Percentiles rank a stretch among this genome's conserved stretches.
Conservation (phyloP, 306 rosid species). For the Oemleria cerasiformis region DNA sequence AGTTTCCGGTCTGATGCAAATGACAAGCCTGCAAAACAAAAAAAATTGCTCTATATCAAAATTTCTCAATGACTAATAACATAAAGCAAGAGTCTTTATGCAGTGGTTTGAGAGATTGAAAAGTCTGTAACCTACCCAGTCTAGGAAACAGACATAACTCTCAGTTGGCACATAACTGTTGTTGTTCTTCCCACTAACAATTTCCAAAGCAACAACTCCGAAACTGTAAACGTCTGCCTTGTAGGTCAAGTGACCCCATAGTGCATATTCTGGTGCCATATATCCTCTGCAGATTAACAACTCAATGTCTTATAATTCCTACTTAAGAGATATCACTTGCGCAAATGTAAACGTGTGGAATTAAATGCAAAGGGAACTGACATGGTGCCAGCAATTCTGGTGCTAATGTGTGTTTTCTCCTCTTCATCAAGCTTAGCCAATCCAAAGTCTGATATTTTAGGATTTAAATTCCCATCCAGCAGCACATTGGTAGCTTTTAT, state of each 20-base stretch:
- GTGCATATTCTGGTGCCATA: slow-evolving; percentile 62
- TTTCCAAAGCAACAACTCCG: slow-evolving; percentile 57
- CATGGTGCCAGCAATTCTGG: slow-evolving; percentile 63
- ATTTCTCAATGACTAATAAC: background rate
- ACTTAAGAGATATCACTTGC: background rate
- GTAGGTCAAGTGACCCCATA: slow-evolving; percentile 48
- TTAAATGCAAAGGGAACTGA: slow-evolving; percentile 19
- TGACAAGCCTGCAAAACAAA: slow-evolving; percentile 44
- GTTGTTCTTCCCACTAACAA: slow-evolving; percentile 46
- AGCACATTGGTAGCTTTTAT: slow-evolving; percentile 67
- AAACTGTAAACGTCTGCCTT: slow-evolving; percentile 68
- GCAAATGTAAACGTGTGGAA: background rate
- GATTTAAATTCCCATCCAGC: slow-evolving; percentile 45
- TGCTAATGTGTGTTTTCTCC: slow-evolving; percentile 56
- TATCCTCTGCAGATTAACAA: slow-evolving; percentile 42
- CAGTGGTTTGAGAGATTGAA: background rate
- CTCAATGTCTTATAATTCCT: background rate
- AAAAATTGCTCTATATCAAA: background rate
- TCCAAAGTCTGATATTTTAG: slow-evolving; percentile 65
- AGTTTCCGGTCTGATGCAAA: slow-evolving; percentile 40
- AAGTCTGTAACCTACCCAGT: slow-evolving; percentile 13
- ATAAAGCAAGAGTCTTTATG: background rate
- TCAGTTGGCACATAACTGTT: slow-evolving; percentile 33
- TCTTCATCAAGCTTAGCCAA: slow-evolving; percentile 57
- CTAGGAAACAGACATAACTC: background rate